Evolutionary conservation across 2,329 filamentous ascomycete genomes (phyloP).

Genomic region (Claviceps pazoutovae): DNA sequence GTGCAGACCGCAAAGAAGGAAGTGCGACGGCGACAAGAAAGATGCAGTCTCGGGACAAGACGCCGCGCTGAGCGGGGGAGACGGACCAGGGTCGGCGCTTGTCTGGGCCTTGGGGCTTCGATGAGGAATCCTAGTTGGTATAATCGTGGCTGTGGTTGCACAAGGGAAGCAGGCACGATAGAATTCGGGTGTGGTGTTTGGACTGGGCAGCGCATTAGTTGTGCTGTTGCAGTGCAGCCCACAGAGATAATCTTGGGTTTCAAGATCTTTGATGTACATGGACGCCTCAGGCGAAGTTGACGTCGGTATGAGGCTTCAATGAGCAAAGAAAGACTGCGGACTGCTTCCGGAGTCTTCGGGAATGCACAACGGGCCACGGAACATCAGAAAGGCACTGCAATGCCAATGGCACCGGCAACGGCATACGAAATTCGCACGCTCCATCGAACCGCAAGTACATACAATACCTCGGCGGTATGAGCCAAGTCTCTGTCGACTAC

Average conservation of each 20-base stretch:
- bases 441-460: too few species aligned
- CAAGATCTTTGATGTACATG: neutral
- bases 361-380: neutral
- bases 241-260: neutral
- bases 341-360: too few species aligned
- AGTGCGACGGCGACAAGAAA: slow-evolving; percentile 1
- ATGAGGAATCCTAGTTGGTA: neutral
- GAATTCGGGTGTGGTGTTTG: neutral
- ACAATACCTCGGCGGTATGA: too few species aligned
- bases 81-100: slow-evolving; percentile 6
- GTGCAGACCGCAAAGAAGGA: slow-evolving; percentile 1
- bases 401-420: too few species aligned
- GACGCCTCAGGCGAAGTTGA: neutral
- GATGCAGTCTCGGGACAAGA: neutral
- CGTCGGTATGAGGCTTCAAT: neutral
- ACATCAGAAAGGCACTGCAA: neutral
- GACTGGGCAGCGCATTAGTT: too few species aligned
- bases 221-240: neutral
- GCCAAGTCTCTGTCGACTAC: too few species aligned
- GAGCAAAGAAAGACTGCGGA: neutral
- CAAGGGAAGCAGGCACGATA: neutral
- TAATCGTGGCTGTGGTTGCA: slow-evolving; percentile 3
- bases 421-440: too few species aligned
- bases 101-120: neutral
- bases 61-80: slow-evolving; percentile 2